Evolutionary conservation across 2,329 filamentous ascomycete species (phyloP), one percentile per base, ranked within the genome.

Genomic region (Sphaerostilbella broomeana): DNA sequence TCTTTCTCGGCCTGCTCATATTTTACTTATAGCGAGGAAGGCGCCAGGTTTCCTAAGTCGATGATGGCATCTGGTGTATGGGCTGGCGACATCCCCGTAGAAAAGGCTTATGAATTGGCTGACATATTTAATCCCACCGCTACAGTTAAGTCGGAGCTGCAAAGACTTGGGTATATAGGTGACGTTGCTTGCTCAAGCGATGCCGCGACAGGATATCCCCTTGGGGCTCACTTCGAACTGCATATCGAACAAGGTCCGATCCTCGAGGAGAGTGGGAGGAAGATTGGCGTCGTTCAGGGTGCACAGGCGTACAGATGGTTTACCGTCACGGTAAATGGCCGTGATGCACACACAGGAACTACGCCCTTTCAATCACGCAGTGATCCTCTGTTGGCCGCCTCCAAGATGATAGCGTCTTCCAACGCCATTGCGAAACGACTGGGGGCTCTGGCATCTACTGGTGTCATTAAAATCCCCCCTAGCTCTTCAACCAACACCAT

Each of bases 1-100:
- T 25, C 24, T 13, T n/a, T n/a, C 15, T 4, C n/a, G 12, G 20
- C 20, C 2, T 35, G 12, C 6, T 15, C 3, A 4, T 8, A 16
- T 15, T 19, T 29, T 8, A 24, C 13, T 12, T 27, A 16, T 35
- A 84, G 79, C 53, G 86, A 92, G 62, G 86, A 92, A 63, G 85
- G 85, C 4, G 85, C 85, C 1, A 73, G 85, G 0, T 90, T 90
- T 47, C 84, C 84, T 2, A 78, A 79, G 40, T 83, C 77, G 21
- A 88, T 87, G 78, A 65, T 83, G n/a, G 68, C 79, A 0, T 87
- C 83, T 0, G 85, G 82, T 1, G 85, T 89, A 13, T 90, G 85
- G 84, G 77, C 83, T 0, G 82, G 73, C 30, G 67, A 68, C 5
- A 80, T 88, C 9, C 63, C 81, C 0, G 62, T 86, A 1, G 69